These are phyloP conservation scores for Collybia mongolica DNA, from an alignment of 768 basidiomycete genomes.

Conservation along the genomic window DNA sequence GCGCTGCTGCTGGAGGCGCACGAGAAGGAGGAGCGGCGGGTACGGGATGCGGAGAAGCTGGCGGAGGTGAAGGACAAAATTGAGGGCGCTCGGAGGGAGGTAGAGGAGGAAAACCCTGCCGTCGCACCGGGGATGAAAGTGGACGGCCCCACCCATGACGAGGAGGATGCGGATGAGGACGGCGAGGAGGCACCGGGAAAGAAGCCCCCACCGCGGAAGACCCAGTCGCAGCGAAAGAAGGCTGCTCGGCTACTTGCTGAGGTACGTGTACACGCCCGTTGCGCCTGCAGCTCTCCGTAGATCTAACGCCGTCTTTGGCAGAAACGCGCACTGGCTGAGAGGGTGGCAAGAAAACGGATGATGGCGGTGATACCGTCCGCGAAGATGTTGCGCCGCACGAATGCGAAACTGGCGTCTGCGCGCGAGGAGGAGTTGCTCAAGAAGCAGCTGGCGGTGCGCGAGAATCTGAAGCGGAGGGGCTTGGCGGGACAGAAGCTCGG, in stretches of 20 bases:
- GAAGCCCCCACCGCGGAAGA: constrained; percentile 42
- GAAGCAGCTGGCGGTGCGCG: constrained; percentile 40
- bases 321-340: constrained; percentile 66
- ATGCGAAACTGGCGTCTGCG: constrained; percentile 29
- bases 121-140: constrained; percentile 67
- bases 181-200: constrained; percentile 31
- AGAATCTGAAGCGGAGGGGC: constrained; percentile 57
- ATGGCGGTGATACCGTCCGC: constrained; percentile 55
- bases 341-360: constrained; percentile 58
- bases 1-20: constrained; percentile 69
- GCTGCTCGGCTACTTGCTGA: constrained; percentile 63
- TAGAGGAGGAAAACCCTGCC: constrained; percentile 28
- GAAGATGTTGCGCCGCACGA: constrained; percentile 46
- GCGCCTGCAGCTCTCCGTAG: background rate
- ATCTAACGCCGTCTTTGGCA: constrained; percentile 21
- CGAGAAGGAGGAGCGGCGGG: constrained; percentile 58
- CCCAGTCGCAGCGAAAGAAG: constrained; percentile 58
- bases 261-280: constrained; percentile 38
- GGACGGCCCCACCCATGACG: constrained; percentile 31
- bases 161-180: constrained; percentile 34
- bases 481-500: constrained; percentile 76
- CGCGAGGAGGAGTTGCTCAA: constrained; percentile 43
- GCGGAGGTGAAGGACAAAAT: constrained; percentile 56
- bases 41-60: constrained; percentile 52
- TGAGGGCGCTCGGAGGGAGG: constrained; percentile 41